Base-by-base conservation (phyloP, 768 basidiomycete species). In the Pisolithus marmoratus region DNA sequence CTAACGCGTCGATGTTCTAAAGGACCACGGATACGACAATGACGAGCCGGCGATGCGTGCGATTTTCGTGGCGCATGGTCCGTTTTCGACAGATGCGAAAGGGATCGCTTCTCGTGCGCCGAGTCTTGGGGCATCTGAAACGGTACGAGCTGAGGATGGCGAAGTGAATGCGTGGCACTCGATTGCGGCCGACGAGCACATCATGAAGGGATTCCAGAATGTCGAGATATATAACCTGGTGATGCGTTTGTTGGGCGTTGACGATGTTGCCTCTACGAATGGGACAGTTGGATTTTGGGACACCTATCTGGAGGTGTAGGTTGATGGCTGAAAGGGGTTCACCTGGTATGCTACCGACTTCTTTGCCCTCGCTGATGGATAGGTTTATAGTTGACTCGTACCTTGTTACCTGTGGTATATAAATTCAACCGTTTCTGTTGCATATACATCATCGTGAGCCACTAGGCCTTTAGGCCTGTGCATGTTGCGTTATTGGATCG, bases 21-120 rank as follows among this genome's bases (percentile, higher is more conserved):
- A 90, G 87, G 92, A 84, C 54, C 94, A 96, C 59, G 94, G 94
- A 6, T 96, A 94, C 62, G 92, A 94, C 65, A 94, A 93, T 58
- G 66, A 77, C 17, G 81, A 84, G 38, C 61, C 73, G 12, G 74
- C 85, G 6, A 95, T 95, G 94, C 81, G 83, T 47, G 92, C 92
- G 2, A 85, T 91, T 63, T 94, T 95, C 66, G 84, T 95, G 52
- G 92, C 90, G 9, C 90, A 93, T 62, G 94, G 94, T 1, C 94
- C 94, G 0, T 94, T 93, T 66, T 83, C 87, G 14, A 69, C 80
- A 11, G 77, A 80, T 40, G 75, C 82, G 48, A 93, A 91, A 66
- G 51, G 66, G 51, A 24, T 63, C 52, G 46, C 62, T 68, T 66
- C 41, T 59, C 62, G 17, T 69, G 66, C 53, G 34, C 34, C 15